Conservation (phyloP, 1,139 yeast genomes). For the Magnusiomyces suaveolens region DNA sequence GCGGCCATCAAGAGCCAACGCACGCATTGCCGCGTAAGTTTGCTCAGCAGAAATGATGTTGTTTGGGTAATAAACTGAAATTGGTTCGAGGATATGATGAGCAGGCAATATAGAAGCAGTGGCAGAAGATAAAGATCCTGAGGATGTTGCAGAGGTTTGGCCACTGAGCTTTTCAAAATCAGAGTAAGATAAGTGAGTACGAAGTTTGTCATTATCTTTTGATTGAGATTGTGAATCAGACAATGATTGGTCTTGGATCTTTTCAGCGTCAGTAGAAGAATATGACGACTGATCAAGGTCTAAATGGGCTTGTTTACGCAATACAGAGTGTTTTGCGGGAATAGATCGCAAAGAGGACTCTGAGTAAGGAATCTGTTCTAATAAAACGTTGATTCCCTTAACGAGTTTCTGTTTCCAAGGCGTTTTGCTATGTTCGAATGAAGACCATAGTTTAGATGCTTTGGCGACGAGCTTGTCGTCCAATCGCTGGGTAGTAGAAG, state of each 20-base stretch:
- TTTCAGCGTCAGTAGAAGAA: too few relatives aligned
- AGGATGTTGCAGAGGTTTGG: slow-evolving; percentile 10
- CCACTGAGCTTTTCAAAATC: slow-evolving; percentile 12
- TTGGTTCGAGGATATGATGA: slow-evolving; percentile 13
- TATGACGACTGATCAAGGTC: too few relatives aligned
- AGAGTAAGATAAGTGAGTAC: slow-evolving; percentile 15
- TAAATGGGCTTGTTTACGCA: slow-evolving; percentile 17
- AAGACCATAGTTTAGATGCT: slow-evolving; percentile 42
- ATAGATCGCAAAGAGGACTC: slow-evolving; percentile 44
- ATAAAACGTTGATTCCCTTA: slow-evolving; percentile 32
- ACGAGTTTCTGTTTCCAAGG: slow-evolving; percentile 39
- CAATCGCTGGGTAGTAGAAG: slow-evolving; percentile 27
- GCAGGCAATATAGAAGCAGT: not conserved
- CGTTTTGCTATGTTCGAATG: slow-evolving; percentile 36
- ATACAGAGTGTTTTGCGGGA: slow-evolving; percentile 33
- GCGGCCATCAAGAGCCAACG: slow-evolving; percentile 33
- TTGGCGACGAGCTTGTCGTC: slow-evolving; percentile 39
- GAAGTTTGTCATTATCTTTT: not conserved
- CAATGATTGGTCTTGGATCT: too few relatives aligned
- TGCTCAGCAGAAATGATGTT: slow-evolving; percentile 18
- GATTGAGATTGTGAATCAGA: too few relatives aligned
- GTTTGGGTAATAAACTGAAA: slow-evolving; percentile 28
- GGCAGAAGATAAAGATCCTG: not conserved
- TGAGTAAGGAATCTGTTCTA: slow-evolving; percentile 43
- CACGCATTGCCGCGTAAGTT: slow-evolving; percentile 22